A percentile compares a stretch with the other conserved stretches of the same genome.
Evolutionary conservation across 2,329 filamentous ascomycete genomes (phyloP).

Genomic region (Trichoderma atroviride): DNA sequence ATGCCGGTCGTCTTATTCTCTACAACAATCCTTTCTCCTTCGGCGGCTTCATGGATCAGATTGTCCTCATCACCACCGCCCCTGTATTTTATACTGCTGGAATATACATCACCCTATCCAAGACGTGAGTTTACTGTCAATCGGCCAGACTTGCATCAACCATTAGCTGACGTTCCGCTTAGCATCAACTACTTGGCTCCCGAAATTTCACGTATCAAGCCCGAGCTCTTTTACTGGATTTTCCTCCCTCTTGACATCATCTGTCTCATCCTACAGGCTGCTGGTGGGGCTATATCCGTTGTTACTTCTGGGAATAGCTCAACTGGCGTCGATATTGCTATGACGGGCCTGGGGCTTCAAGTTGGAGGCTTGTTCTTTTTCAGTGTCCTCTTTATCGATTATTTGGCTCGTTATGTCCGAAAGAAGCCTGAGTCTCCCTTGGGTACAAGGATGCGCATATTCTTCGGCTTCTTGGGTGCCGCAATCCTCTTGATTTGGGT

Average conservation of each 20-base stretch:
- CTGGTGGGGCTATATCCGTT: slow-evolving; percentile 56
- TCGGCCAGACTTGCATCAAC: neutral
- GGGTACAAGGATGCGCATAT: slow-evolving; percentile 41
- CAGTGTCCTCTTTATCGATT: slow-evolving; percentile 50
- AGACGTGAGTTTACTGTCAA: slow-evolving; percentile 35
- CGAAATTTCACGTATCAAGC: slow-evolving; percentile 45
- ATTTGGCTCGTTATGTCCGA: slow-evolving; percentile 47
- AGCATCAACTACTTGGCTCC: slow-evolving; percentile 46
- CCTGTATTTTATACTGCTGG: slow-evolving; percentile 44
- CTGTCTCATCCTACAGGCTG: slow-evolving; percentile 58
- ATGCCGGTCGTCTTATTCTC: slow-evolving; percentile 59
- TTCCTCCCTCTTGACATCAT: slow-evolving; percentile 58
- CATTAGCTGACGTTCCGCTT: neutral
- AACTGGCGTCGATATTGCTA: slow-evolving; percentile 43
- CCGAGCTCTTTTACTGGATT: slow-evolving; percentile 47
- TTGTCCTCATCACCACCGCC: slow-evolving; percentile 56
- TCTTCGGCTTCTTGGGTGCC: slow-evolving; percentile 54
- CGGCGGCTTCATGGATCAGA: slow-evolving; percentile 64
- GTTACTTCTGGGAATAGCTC: slow-evolving; percentile 48
- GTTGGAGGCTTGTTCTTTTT: slow-evolving; percentile 59
- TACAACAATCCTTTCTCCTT: slow-evolving; percentile 60
- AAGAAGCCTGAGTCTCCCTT: slow-evolving; percentile 29
- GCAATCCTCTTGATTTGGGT: slow-evolving; percentile 63
- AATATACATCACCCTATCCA: slow-evolving; percentile 60
- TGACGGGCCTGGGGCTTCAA: slow-evolving; percentile 60